These are phyloP conservation scores for Melastoma malabathricum DNA, from an alignment of 345 rosid genomes.

Conservation along the genomic window DNA sequence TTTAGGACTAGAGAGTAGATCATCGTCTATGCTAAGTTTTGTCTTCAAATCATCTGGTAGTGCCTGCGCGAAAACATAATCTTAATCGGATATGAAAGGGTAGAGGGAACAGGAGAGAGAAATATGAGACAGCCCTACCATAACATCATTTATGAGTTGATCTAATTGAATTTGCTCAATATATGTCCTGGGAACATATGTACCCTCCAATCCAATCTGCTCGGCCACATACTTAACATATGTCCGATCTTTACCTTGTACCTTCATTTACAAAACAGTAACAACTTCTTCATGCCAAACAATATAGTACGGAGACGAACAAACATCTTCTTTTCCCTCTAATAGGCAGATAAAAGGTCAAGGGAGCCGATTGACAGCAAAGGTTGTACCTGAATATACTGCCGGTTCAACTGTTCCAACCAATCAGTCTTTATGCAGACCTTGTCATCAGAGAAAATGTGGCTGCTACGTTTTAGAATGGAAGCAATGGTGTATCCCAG, in stretches of 20 bases:
- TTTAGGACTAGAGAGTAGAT: conserved; percentile 77
- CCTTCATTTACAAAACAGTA: conserved; percentile 32
- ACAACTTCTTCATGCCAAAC: not conserved
- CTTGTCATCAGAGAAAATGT: conserved; percentile 56
- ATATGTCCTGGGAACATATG: conserved; percentile 83
- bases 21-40: conserved; percentile 90
- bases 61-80: conserved; percentile 36
- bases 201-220: conserved; percentile 78
- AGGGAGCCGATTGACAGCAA: not conserved
- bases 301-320: too few species aligned
- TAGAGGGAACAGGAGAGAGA: not conserved
- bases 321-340: too few species aligned
- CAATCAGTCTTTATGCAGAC: conserved; percentile 84
- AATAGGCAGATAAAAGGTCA: not conserved
- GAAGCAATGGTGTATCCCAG: conserved; percentile 90
- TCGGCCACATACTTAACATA: conserved; percentile 56
- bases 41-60: conserved; percentile 90
- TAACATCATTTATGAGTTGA: conserved; percentile 89
- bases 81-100: conserved; percentile 1
- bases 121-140: conserved; percentile 43
- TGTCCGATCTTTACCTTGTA: conserved; percentile 90
- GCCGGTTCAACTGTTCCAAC: conserved; percentile 91
- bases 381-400: conserved; percentile 67
- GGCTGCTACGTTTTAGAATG: conserved; percentile 90
- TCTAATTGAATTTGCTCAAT: conserved; percentile 97